These are phyloP conservation scores for Orbilia oligospora DNA, from an alignment of 2,329 filamentous ascomycete genomes.

Conservation along the genomic window DNA sequence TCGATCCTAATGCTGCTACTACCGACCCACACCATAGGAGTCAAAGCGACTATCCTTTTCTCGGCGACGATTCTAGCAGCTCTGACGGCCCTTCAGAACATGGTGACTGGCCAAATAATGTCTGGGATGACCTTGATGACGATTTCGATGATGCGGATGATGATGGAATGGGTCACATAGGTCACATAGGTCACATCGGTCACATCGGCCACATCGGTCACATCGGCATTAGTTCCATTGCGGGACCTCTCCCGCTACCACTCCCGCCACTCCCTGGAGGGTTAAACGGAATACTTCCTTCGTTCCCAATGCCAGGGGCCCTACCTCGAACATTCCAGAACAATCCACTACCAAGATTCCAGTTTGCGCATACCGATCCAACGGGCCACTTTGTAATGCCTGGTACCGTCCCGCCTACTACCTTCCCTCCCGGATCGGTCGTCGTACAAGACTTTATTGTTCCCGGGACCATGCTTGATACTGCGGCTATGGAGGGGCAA, in stretches of 20 bases:
- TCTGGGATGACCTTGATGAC: slow-evolving; percentile 24
- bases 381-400: slow-evolving; percentile 19
- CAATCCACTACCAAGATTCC: not conserved
- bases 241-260: slow-evolving; percentile 15
- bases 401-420: not conserved
- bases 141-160: slow-evolving; percentile 20
- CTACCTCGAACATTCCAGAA: slow-evolving; percentile 10
- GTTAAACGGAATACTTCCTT: slow-evolving; percentile 14
- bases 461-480: slow-evolving; percentile 27
- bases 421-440: slow-evolving; percentile 18
- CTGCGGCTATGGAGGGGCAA: slow-evolving; percentile 41
- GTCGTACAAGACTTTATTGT: slow-evolving; percentile 43
- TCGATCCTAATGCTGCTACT: not conserved
- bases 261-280: slow-evolving; percentile 4
- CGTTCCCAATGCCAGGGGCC: not conserved
- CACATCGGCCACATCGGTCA: not conserved
- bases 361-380: slow-evolving; percentile 11
- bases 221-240: not conserved
- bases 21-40: not conserved
- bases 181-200: slow-evolving; percentile 6
- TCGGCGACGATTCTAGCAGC: not conserved
- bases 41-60: not conserved
- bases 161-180: slow-evolving; percentile 9
- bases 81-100: not conserved
- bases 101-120: not conserved